phyloP scores from a whole-genome alignment of 1,284 basidiomycete genomes.

The Athelia psychrophila region DNA sequence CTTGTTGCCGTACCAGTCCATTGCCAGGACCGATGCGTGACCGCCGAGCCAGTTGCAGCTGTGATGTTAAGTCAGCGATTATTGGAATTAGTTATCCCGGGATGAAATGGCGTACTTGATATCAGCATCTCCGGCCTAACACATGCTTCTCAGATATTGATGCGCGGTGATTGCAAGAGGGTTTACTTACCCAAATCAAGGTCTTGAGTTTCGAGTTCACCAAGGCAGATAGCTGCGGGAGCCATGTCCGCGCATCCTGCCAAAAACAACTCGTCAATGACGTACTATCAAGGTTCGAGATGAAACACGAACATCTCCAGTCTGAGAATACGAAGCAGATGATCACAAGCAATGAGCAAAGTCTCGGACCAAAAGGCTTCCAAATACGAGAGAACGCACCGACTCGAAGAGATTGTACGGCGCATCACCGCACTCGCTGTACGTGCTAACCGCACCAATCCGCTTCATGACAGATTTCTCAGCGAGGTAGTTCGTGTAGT shows the following conservation, averaged over 20 bases:
- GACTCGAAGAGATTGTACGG: conserved; percentile 36
- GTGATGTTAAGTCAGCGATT: background rate
- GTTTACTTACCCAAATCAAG: conserved; percentile 57
- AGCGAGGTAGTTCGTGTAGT: conserved; percentile 46
- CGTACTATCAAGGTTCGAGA: background rate
- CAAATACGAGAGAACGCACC: conserved; percentile 20
- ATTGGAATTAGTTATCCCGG: conserved; percentile 2
- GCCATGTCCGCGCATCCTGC: conserved; percentile 51
- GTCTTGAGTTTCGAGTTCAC: conserved; percentile 53
- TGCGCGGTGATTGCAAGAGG: background rate
- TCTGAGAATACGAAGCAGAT: too few species aligned
- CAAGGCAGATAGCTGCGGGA: conserved; percentile 50
- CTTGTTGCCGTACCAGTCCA: conserved; percentile 61
- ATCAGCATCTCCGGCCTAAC: conserved; percentile 61
- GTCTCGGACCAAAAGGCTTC: background rate
- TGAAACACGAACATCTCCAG: conserved; percentile 35
- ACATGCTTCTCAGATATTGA: background rate
- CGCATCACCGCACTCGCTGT: conserved; percentile 43
- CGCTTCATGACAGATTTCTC: conserved; percentile 28
- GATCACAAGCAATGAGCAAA: too few species aligned
- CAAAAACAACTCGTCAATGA: background rate
- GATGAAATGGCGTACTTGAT: conserved; percentile 44
- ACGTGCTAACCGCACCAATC: conserved; percentile 52
- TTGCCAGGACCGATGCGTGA: conserved; percentile 50
- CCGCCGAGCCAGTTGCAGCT: conserved; percentile 68